Percentiles rank a stretch among this genome's conserved stretches.
Conservation (phyloP, 2,329 filamentous ascomycete genomes). For the Fusarium nanum region DNA sequence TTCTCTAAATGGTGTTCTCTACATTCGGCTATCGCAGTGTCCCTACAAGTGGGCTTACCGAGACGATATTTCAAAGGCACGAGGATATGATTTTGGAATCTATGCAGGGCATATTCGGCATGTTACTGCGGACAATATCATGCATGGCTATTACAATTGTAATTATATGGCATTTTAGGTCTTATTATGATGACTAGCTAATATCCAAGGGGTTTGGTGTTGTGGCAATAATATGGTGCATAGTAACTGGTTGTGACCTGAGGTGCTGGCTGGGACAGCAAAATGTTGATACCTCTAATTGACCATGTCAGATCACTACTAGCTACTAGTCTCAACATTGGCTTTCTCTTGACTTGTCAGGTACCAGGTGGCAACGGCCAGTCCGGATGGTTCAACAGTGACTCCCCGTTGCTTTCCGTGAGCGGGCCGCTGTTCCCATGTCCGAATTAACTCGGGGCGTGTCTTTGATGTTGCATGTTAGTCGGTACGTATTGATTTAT, state of each 20-base stretch:
- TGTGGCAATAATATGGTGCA: background rate
- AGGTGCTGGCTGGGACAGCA: background rate
- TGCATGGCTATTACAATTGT: slow-evolving; percentile 22
- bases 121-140: slow-evolving; percentile 21
- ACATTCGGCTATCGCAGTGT: background rate
- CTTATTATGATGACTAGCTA: slow-evolving; percentile 28
- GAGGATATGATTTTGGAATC: slow-evolving; percentile 27
- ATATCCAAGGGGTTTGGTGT: background rate
- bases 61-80: slow-evolving; percentile 43
- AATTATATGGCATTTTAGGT: slow-evolving; percentile 36
- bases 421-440: slow-evolving; percentile 11
- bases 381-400: background rate
- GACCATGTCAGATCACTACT: no score
- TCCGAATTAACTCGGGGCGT: slow-evolving; percentile 28
- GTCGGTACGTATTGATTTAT: background rate
- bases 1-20: slow-evolving; percentile 30
- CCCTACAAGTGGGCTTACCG: slow-evolving; percentile 18
- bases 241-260: background rate
- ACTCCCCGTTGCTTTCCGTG: slow-evolving; percentile 4
- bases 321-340: background rate
- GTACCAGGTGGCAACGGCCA: slow-evolving; percentile 22
- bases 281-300: background rate
- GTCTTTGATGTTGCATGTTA: background rate
- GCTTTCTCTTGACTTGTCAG: background rate
- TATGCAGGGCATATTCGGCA: slow-evolving; percentile 42